Base-by-base conservation (phyloP, 2,329 filamentous ascomycete genomes). In the Paraphaeosphaeria sporulosa region DNA sequence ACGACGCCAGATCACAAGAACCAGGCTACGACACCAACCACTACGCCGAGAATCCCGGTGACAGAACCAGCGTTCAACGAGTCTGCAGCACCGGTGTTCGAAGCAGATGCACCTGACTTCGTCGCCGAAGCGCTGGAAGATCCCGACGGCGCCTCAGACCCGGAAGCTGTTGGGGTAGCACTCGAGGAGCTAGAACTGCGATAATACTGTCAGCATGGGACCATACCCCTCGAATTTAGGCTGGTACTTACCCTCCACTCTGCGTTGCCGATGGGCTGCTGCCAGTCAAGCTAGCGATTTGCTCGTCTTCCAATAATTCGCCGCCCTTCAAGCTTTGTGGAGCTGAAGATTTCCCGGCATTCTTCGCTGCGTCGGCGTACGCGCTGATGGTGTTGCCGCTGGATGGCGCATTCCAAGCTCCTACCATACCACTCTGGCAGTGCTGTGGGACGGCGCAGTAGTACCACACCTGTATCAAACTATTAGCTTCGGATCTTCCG, bases 401-500 rank as follows among this genome's bases (percentile, higher is more conserved):
- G 9, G 23, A 48, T 61, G 66, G 65, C 5, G 65, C 12, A 49
- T 70, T 69, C 25, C 64, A 63, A 0, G 62, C 67, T 10, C 67
- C 69, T 25, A 70, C 69, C 66, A 71, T 71, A 4, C 69, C 69
- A 46, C 47, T 55, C 59, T 68, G 64, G 58, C 71, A 73, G 61
- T 72, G 70, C 42, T 40, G 57, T 23, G 47, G 47, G 8, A 66
- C 59, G 15, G 62, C 48, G 52, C 71, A 73, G 59, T 68, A 73
- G 46, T 59, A 73, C 46, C 65, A 73, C 13, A 53, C 50, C 50
- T 53, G 42, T 1, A 43, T n/a, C 2, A 40, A 19, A 4, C 13
- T 4, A 21, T 30, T 23, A 53, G 23, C 21, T 40, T 43, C 4
- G 12, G n/a, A 3, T 15, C 4, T 40, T 19, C 7, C 4, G 12